Evolutionary conservation across 352 stramenopile species (phyloP).

Genomic region (Plasmopara viticola): DNA sequence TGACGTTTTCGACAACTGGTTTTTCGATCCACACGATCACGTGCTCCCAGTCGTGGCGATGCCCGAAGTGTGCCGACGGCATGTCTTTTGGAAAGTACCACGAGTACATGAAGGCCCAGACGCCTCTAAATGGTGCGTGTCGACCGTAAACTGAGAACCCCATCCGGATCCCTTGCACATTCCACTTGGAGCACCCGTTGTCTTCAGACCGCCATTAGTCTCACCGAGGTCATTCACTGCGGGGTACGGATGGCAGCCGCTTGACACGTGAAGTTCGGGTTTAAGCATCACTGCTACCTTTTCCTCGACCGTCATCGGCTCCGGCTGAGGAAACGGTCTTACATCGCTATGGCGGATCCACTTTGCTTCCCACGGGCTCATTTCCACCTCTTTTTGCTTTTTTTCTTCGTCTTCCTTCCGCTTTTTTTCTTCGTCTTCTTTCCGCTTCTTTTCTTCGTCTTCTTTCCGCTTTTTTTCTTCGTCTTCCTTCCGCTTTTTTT

Average conservation of each 20-base stretch:
- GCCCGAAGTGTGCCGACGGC: slow-evolving; percentile 2
- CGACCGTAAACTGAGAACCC: slow-evolving; percentile 8
- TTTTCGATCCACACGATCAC: slow-evolving; percentile 10
- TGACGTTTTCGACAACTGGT: not conserved
- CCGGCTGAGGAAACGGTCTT: slow-evolving; percentile 1
- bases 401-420: too few species aligned
- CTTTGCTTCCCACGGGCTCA: slow-evolving; percentile 9
- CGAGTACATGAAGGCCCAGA: slow-evolving; percentile 9
- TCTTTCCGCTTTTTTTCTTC: too few species aligned
- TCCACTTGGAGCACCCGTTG: not conserved
- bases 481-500: too few species aligned
- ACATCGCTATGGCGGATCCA: slow-evolving; percentile 5
- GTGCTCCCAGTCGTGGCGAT: slow-evolving; percentile 11
- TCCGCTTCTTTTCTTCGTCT: too few species aligned
- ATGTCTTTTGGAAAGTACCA: slow-evolving; percentile 13
- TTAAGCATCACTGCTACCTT: slow-evolving; percentile 7
- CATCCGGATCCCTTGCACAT: slow-evolving; percentile 5
- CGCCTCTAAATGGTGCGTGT: slow-evolving; percentile 1
- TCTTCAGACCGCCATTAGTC: slow-evolving; percentile 2
- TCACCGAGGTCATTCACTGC: slow-evolving; percentile 4
- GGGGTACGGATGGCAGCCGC: slow-evolving; percentile 6
- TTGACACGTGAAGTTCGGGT: slow-evolving; percentile 4
- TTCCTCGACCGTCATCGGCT: slow-evolving; percentile 3
- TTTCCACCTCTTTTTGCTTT: too few species aligned
- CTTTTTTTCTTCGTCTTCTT: too few species aligned